Percentiles rank a stretch among this genome's conserved stretches.
phyloP scores from a whole-genome alignment of 768 basidiomycete species.

The Pleurotus giganteus region DNA sequence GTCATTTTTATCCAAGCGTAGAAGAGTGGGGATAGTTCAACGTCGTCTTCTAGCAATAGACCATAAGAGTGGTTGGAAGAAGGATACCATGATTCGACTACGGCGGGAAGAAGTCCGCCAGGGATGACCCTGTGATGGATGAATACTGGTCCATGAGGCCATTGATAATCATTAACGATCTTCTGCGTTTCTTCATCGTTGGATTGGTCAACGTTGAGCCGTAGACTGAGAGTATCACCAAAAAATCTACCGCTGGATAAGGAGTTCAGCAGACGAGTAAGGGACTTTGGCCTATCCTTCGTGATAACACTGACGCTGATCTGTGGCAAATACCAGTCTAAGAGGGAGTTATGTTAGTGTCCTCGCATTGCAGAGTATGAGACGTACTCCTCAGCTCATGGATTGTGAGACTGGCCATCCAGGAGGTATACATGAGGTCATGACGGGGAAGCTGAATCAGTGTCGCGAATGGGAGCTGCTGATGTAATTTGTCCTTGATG shows the following conservation, averaged over 20 bases:
- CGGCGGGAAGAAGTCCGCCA: slow-evolving; percentile 76
- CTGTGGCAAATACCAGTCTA: slow-evolving; percentile 74
- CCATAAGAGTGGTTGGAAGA: slow-evolving; percentile 70
- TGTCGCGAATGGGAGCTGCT: slow-evolving; percentile 22
- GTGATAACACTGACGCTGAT: slow-evolving; percentile 78
- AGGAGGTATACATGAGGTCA: slow-evolving; percentile 53
- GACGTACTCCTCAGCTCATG: slow-evolving; percentile 62
- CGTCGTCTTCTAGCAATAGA: slow-evolving; percentile 80
- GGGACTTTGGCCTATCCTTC: slow-evolving; percentile 69
- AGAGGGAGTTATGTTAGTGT: slow-evolving; percentile 14
- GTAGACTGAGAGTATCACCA: slow-evolving; percentile 62
- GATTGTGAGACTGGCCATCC: slow-evolving; percentile 60
- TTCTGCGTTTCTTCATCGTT: slow-evolving; percentile 59
- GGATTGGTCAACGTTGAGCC: slow-evolving; percentile 76
- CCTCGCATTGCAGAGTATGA: slow-evolving; percentile 14
- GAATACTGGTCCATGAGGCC: slow-evolving; percentile 59
- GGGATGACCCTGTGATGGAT: slow-evolving; percentile 75
- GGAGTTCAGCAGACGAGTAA: slow-evolving; percentile 64
- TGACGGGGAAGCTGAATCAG: slow-evolving; percentile 42
- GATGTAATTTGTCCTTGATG: slow-evolving; percentile 16
- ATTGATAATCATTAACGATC: slow-evolving; percentile 47
- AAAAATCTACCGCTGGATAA: slow-evolving; percentile 58
- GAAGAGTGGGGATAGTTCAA: slow-evolving; percentile 81
- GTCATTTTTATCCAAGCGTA: slow-evolving; percentile 85
- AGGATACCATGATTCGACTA: slow-evolving; percentile 92